Evolutionary conservation across 306 rosid species (phyloP), one percentile per base, ranked within the genome.

Genomic region (Benincasa hispida): DNA sequence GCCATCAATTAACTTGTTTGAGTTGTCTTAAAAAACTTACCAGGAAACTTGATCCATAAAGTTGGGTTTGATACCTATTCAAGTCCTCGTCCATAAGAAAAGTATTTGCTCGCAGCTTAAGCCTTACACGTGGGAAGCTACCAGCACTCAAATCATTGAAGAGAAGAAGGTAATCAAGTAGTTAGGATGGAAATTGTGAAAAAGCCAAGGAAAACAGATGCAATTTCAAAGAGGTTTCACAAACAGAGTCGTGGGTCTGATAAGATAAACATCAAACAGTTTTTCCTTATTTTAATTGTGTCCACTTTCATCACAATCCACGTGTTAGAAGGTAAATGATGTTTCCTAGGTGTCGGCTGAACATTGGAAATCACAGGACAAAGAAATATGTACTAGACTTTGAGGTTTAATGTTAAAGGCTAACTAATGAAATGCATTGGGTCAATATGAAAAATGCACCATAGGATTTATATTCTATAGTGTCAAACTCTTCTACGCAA

Each of bases 101-200:
- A 48, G 76, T 39, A 27, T 72, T 72, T 72, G 60, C 60, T 28
- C 57, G 24, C 75, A 27, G 75, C 37, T 42, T 45, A 45, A 70
- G 75, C 57, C 57, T 25, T 39, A 47, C 37, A 24, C 24, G 57
- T 70, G 54, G 74, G 74, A 67, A 67, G 54, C 39, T 57, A 70
- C 75, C 75, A 15, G 57, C 58, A 70, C 6, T 11, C 74, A 32
- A 67, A 41, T 67, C 54, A 70, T 70, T 25, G 57, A 14, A 70
- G 24, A 70, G 37, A 70, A 70, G 75, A 70, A 45, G 57, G 75
- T 70, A 45, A 70, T 47, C 75, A 70, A 70, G 24, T 70, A 70
- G 24, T 70, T 70, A 47, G 75, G 24, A 70, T 45, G 8, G 15
- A 70, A 70, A 70, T 24, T 45, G 17, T 37, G 70, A 18, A 24